Evolutionary conservation across 2,329 filamentous ascomycete genomes (phyloP), one percentile per base, ranked within the genome.

Genomic region (Fusarium burgessii): DNA sequence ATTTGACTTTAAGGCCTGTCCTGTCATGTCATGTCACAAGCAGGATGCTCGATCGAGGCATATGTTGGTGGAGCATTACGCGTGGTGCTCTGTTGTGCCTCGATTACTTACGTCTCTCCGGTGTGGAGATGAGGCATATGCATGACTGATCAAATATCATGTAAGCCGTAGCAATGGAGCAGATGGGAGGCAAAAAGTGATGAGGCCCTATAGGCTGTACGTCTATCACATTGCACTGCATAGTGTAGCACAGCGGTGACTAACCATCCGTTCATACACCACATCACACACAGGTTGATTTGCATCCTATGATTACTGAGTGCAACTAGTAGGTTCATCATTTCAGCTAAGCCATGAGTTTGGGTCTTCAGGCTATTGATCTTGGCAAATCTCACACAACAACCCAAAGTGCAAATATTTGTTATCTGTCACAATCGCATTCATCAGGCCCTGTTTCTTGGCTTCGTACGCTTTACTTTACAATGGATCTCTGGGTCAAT

Each of bases 181-280:
- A 13, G n/a, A 41, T 25, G 41, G 23, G 49, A 61, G 54, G 58
- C 54, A 29, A 56, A 54, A 65, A 40, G 60, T 58, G 65, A 70
- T 71, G 69, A 71, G 70, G 63, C 72, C 71, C 47, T 62, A 69
- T 51, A 65, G 46, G 23, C 68, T 55, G 64, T 72, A 73, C 61
- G 63, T 60, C 67, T 64, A 35, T 74, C 72, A 74, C 72, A 70
- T 41, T 57, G 49, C 62, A 55, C 59, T 57, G 57, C 66, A 66
- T 58, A 50, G 47, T 41, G 40, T 46, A 38, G 38, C 33, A 52
- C 66, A 42, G 45, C 50, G 33, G 36, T 42, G 32, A 45, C 45
- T 62, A 25, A 46, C 57, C 23, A 23, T 23, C 23, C 23, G 6
- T 23, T 23, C 23, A n/a, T 46, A 55, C 47, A 62, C 56, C 54